phyloP scores from a whole-genome alignment of 768 basidiomycete species.

The Roridomyces roridus region DNA sequence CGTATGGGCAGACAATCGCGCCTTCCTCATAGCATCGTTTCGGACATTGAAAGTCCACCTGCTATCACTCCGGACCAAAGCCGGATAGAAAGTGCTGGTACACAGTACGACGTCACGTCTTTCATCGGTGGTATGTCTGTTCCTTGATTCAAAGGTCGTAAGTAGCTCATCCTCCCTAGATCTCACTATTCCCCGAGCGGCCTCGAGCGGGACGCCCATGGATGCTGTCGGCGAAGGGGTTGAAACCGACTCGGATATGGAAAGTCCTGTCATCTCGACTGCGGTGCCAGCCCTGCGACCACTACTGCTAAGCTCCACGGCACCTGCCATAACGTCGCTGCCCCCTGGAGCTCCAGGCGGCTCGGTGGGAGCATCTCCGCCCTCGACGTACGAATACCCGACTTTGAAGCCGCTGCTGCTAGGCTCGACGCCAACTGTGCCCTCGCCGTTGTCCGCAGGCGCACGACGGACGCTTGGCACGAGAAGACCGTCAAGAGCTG shows the following conservation, averaged over 20 bases:
- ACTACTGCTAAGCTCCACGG: constrained; percentile 10
- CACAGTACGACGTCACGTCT: constrained; percentile 75
- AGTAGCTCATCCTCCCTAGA: constrained; percentile 22
- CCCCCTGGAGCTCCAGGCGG: constrained; percentile 14
- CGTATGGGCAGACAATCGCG: constrained; percentile 10
- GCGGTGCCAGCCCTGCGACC: constrained; percentile 17
- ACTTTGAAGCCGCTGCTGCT: constrained; percentile 38
- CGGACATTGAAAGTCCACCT: constrained; percentile 15
- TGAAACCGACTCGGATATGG: constrained; percentile 18
- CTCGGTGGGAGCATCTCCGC: constrained; percentile 7
- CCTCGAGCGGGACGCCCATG: constrained; percentile 6
- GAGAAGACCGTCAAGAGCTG: constrained; percentile 1
- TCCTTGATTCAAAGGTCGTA: neutral
- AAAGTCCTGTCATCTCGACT: constrained; percentile 15
- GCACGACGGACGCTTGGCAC: constrained; percentile 11
- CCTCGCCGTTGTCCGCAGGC: constrained; percentile 27
- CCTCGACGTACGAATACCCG: constrained; percentile 19
- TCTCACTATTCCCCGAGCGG: constrained; percentile 25
- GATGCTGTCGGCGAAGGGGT: constrained; percentile 21
- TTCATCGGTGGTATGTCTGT: constrained; percentile 60
- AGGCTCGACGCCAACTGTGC: constrained; percentile 33
- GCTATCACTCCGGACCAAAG: constrained; percentile 16
- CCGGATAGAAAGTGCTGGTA: constrained; percentile 50
- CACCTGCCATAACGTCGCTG: constrained; percentile 14
- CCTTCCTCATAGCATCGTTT: constrained; percentile 17